Evolutionary conservation across 345 rosid genomes (phyloP), one percentile per base, ranked within the genome.

Genomic region (Fremontodendron californicum): DNA sequence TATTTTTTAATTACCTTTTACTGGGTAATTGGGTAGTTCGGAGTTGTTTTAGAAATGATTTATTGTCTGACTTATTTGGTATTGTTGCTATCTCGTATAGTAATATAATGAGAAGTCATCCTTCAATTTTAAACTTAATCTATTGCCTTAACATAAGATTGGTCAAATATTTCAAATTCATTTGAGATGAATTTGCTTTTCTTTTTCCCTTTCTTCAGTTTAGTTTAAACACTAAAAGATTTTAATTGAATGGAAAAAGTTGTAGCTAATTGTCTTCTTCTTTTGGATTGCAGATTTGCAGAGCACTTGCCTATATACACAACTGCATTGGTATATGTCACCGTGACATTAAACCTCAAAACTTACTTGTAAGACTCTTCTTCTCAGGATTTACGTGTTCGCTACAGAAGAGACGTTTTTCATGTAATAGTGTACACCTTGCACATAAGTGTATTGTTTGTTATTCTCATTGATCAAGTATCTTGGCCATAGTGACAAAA

Each of bases 311-410:
- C 21, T 94, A 92, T 82, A 80, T 94, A 52, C 98, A 94, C 82
- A 87, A 88, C 55, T 88, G 84, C 70, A 90, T 93, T 79, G 97
- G 97, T 62, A 90, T 94, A 71, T 94, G 98, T 82, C 98, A 94
- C 63, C 94, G 97, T 78, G 98, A 94, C 81, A 94, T 94, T 85
- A 94, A 94, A 86, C 98, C 97, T 51, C 98, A 94, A 72, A 94
- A 94, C 83, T 84, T 93, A 74, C 88, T 94, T 42, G 97, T 94
- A 81, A 85, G 88, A 64, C 52, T 55, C 58, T 76, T 43, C 16
- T 72, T 39, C 51, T 31, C 33, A 23, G 33, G 52, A 67, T 25
- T 40, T 60, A 40, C 33, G 54, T 40, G 19, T 58, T n/a, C n/a
- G n/a, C n/a, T n/a, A n/a, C n/a, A n/a, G n/a, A n/a, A n/a, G n/a